Evolutionary conservation across 495 filamentous ascomycete species (phyloP), one percentile per base, ranked within the genome.

Genomic region (Cryomyces antarcticus): DNA sequence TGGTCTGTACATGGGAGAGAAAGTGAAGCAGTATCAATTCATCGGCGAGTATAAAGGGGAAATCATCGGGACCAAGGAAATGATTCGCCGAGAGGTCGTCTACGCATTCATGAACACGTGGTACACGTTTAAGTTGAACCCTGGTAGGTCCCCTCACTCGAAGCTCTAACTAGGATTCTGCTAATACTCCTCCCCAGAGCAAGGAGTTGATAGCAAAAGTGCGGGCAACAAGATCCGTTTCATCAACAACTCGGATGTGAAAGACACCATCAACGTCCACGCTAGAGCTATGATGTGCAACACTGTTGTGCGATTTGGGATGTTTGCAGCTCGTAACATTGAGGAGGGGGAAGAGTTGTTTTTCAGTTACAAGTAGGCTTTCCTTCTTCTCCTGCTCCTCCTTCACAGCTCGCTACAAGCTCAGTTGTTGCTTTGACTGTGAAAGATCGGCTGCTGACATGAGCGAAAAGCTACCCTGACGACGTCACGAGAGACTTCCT

Each of bases 41-140:
- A 53, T 85, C 17, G 75, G 77, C 24, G 80, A 85, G 54, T 83
- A 85, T 52, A 72, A 72, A 28, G 80, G 80, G 24, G 80, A 84
- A 48, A 61, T 82, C 5, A 72, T 82, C 31, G 72, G 71, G 2
- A 62, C 65, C 30, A 63, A 68, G 29, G 79, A 84, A 53, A 69
- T 69, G 0, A 72, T 79, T 5, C 68, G 80, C 1, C 67, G 80
- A 10, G 72, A 72, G 28, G 68, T 71, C 7, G 70, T 82, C 30
- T 77, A 82, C 45, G 68, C 77, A 37, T 61, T 68, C 31, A 65
- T 66, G 30, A 68, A 66, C 44, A 63, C 70, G 0, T 77, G 68
- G 7, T 84, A 80, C 47, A 62, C 79, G 4, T 84, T 83, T 48
- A 70, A 70, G 7, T 54, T 82, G 6, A 70, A 80, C 38, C 64